Conservation (phyloP, 2,329 filamentous ascomycete genomes). For the Pseudogymnoascus sp. region DNA sequence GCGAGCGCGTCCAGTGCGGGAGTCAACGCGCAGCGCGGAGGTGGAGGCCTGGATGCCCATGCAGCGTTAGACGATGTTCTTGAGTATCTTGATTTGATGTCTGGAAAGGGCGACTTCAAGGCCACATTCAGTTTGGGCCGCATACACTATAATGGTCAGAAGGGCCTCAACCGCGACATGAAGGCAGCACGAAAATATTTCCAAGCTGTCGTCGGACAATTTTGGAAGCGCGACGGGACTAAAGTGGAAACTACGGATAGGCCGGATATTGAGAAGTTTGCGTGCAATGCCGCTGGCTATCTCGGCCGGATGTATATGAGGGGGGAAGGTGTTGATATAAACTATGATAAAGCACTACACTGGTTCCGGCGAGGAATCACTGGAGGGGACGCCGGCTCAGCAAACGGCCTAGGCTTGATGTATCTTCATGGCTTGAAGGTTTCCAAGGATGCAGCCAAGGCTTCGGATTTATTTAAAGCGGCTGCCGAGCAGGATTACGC, state of each 20-base stretch:
- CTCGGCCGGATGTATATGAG: slow-evolving; percentile 66
- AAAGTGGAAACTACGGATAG: slow-evolving; percentile 46
- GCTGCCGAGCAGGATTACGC: slow-evolving; percentile 63
- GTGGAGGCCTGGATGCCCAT: slow-evolving; percentile 69
- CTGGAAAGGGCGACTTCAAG: slow-evolving; percentile 65
- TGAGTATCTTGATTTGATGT: slow-evolving; percentile 73
- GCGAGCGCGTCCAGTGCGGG: slow-evolving; percentile 87
- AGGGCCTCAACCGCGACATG: slow-evolving; percentile 53
- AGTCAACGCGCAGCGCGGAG: slow-evolving; percentile 66
- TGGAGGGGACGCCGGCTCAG: slow-evolving; percentile 58
- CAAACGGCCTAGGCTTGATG: slow-evolving; percentile 64
- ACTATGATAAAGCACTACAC: slow-evolving; percentile 52
- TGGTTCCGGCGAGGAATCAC: slow-evolving; percentile 63
- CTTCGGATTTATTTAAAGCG: slow-evolving; percentile 56
- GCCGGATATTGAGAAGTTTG: slow-evolving; percentile 53
- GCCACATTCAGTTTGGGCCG: slow-evolving; percentile 63
- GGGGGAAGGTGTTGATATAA: slow-evolving; percentile 62
- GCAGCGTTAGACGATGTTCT: slow-evolving; percentile 88
- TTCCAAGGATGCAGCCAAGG: slow-evolving; percentile 51
- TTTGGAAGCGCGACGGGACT: slow-evolving; percentile 60
- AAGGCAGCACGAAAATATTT: slow-evolving; percentile 61
- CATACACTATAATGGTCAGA: slow-evolving; percentile 62
- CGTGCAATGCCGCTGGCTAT: slow-evolving; percentile 63
- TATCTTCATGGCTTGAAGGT: slow-evolving; percentile 62
- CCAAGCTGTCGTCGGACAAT: slow-evolving; percentile 56